A percentile compares a stretch with the other conserved stretches of the same genome.
Conservation (phyloP, 2,329 filamentous ascomycete genomes). For the Paraphoma chrysanthemicola region DNA sequence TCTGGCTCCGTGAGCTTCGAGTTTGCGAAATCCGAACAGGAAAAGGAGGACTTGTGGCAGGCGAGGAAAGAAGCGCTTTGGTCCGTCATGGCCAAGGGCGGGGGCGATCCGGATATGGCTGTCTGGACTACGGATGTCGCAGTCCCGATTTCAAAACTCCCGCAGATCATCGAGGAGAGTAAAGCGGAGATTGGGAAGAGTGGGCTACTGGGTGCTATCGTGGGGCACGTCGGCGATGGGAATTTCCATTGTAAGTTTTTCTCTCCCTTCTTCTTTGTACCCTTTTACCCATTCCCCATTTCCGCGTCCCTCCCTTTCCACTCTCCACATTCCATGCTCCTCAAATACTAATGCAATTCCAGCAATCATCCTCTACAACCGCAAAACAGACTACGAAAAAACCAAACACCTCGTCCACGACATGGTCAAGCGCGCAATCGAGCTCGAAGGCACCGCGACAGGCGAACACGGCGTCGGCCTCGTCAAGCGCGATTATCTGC, state of each 20-base stretch:
- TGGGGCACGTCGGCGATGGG: slow-evolving; percentile 77
- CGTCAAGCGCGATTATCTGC: slow-evolving; percentile 83
- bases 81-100: slow-evolving; percentile 71
- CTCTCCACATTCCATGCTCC: not conserved
- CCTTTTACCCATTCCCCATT: slow-evolving; percentile 7
- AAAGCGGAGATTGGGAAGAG: slow-evolving; percentile 69
- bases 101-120: slow-evolving; percentile 63
- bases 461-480: slow-evolving; percentile 86
- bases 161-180: slow-evolving; percentile 79
- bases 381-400: slow-evolving; percentile 69
- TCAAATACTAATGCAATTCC: slow-evolving; percentile 6
- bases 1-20: slow-evolving; percentile 72
- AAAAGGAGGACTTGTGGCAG: slow-evolving; percentile 75
- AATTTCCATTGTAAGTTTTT: slow-evolving; percentile 70
- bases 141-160: slow-evolving; percentile 74
- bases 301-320: slow-evolving; percentile 1
- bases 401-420: slow-evolving; percentile 77
- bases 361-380: slow-evolving; percentile 68
- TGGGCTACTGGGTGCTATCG: slow-evolving; percentile 69
- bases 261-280: not conserved
- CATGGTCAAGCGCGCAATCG: slow-evolving; percentile 86
- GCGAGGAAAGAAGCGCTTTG: slow-evolving; percentile 78
- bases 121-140: slow-evolving; percentile 85
- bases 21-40: slow-evolving; percentile 69
- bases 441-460: slow-evolving; percentile 84